These are phyloP conservation scores for Pharus latifolius DNA, from an alignment of 176 grass and related monocot species.

Conservation along the genomic window DNA sequence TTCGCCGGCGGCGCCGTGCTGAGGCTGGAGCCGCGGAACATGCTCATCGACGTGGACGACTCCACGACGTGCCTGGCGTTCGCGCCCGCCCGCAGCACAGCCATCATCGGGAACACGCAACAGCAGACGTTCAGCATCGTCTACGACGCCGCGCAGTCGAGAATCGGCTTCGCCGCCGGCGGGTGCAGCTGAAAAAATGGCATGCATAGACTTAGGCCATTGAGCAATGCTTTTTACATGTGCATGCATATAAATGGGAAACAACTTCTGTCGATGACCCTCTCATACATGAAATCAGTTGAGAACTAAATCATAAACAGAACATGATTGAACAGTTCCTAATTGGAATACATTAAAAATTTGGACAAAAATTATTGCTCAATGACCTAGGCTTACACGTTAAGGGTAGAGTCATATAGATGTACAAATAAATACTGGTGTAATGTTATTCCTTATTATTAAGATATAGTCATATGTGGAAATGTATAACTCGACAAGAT, in stretches of 20 bases:
- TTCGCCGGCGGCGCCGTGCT: constrained; percentile 50
- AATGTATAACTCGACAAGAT: no score
- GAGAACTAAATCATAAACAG: no score
- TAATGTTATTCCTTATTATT: neutral
- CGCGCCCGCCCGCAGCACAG: constrained; percentile 23
- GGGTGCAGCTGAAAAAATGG: constrained; percentile 49
- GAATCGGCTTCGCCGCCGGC: constrained; percentile 57
- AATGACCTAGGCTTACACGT: neutral
- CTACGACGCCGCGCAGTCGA: constrained; percentile 54
- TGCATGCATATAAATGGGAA: neutral
- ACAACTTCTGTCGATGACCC: no score
- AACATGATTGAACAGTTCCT: no score
- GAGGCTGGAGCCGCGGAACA: constrained; percentile 29
- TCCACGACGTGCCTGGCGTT: constrained; percentile 77
- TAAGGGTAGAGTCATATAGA: neutral
- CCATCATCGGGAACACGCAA: constrained; percentile 81
- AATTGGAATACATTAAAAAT: no score
- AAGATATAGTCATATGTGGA: no score
- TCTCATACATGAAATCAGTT: no score
- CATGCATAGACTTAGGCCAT: neutral
- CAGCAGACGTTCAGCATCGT: constrained; percentile 72
- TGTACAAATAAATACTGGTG: neutral
- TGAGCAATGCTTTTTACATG: neutral
- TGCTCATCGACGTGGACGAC: constrained; percentile 53
- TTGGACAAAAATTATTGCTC: neutral